These are phyloP conservation scores for Dothistroma pini DNA, from an alignment of 2,329 filamentous ascomycete species.

Conservation along the genomic window DNA sequence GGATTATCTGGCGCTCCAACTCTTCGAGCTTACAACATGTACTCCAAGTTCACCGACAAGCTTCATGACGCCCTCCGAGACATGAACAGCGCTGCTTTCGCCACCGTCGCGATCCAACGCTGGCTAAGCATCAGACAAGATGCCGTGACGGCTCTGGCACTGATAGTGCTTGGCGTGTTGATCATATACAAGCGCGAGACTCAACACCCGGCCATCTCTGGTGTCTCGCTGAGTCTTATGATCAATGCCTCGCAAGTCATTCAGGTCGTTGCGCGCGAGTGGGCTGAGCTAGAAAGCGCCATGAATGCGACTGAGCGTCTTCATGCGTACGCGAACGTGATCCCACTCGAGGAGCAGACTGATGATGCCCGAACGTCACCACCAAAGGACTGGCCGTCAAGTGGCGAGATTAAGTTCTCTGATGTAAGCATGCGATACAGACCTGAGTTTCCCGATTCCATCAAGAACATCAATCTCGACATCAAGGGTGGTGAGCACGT, in stretches of 20 bases:
- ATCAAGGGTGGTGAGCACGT: conserved; percentile 87
- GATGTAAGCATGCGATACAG: conserved; percentile 88
- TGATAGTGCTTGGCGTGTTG: background rate
- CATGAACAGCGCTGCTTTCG: background rate
- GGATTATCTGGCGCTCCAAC: background rate
- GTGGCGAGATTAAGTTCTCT: conserved; percentile 82
- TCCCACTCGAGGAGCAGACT: conserved; percentile 80
- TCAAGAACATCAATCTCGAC: conserved; percentile 79
- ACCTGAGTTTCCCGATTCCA: conserved; percentile 77
- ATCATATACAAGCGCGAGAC: background rate
- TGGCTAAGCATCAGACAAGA: background rate
- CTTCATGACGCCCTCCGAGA: background rate
- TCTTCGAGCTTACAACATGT: background rate
- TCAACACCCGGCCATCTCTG: background rate
- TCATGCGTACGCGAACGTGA: conserved; percentile 94
- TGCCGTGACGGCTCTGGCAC: background rate
- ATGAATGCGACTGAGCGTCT: conserved; percentile 67
- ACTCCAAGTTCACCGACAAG: background rate
- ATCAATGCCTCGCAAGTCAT: background rate
- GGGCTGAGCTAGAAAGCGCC: background rate
- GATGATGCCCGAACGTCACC: conserved; percentile 75
- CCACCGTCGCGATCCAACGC: background rate
- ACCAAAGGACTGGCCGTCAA: conserved; percentile 70
- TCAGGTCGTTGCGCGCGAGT: background rate
- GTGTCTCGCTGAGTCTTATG: background rate